Percentiles rank a stretch among this genome's conserved stretches.
Evolutionary conservation across 2,329 filamentous ascomycete species (phyloP).

Genomic region (Fusarium bulbicola): DNA sequence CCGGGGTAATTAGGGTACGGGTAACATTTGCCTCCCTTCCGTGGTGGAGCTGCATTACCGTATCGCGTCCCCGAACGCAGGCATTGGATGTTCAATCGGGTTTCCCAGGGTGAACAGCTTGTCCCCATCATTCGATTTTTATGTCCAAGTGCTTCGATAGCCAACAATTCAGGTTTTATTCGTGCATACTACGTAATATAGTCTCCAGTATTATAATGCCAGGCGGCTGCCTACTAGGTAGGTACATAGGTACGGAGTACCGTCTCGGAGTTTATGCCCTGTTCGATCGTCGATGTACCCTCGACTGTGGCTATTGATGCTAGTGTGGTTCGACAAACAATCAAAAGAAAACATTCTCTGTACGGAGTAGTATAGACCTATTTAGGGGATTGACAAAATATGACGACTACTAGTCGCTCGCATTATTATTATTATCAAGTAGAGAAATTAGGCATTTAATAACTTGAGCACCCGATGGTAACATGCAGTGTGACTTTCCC

Average conservation of each 20-base stretch:
- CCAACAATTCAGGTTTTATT: background rate
- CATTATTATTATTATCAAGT: background rate
- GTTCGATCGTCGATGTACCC: background rate
- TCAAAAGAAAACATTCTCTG: background rate
- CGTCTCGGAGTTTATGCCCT: background rate
- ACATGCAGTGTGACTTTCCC: background rate
- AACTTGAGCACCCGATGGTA: too few relatives aligned
- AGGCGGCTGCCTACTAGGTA: background rate
- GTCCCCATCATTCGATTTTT: constrained; percentile 26
- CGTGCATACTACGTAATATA: background rate
- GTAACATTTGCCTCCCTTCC: constrained; percentile 30
- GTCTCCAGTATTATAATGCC: background rate
- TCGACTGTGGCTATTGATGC: background rate
- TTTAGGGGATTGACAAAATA: background rate
- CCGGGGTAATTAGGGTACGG: constrained; percentile 42
- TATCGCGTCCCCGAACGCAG: constrained; percentile 1
- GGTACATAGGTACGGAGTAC: background rate
- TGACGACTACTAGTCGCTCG: background rate
- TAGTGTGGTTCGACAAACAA: background rate
- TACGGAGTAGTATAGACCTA: background rate
- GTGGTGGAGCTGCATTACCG: constrained; percentile 31
- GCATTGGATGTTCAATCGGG: constrained; percentile 12
- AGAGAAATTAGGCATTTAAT: background rate
- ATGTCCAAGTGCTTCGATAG: constrained; percentile 27
- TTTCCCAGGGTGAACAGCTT: background rate